Evolutionary conservation across 345 rosid genomes (phyloP), one percentile per base, ranked within the genome.

Genomic region (Syzygium jambos): DNA sequence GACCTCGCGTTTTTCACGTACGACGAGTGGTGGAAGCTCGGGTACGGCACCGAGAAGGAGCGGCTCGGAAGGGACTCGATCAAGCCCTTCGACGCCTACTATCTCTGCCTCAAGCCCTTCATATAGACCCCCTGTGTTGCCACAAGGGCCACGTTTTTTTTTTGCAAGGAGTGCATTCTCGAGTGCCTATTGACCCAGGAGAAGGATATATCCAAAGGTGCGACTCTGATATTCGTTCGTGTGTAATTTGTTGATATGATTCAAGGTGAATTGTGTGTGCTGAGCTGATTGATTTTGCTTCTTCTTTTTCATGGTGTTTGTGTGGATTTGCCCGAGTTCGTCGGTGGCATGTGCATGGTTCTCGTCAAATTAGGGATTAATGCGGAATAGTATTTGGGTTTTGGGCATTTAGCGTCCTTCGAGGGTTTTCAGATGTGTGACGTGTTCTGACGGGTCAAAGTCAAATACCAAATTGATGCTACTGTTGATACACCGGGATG

Each of bases 1-100:
- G 99, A 98, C 90, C 93, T 96, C 87, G 98, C 99, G 5, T 98
- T 93, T 91, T 98, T 96, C 95, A 98, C 99, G 19, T 96, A 98
- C 95, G 98, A 96, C 80, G 99, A 98, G 95, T 96, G 96, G 93
- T 90, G 91, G 86, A 95, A 96, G 93, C 93, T 98, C 84, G 98
- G 99, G 6, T 98, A 96, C 78, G 99, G 99, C 30, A 98, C 99
- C 51, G 99, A 98, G 93, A 95, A 86, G 91, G 99, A 98, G 95
- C 88, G 99, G 87, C 95, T 98, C 17, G 99, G 99, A 11, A 96
- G 89, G 92, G 99, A 98, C 90, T 98, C 99, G 5, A 94, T 96
- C 41, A 98, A 98, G 90, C 99, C 99, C 21, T 96, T 98, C 88
- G 99, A 98, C 90, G 95, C 99, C 23, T 98, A 99, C 88, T 93